phyloP scores from a whole-genome alignment of 1,284 basidiomycete genomes.

The Pseudozyma thailandica region DNA sequence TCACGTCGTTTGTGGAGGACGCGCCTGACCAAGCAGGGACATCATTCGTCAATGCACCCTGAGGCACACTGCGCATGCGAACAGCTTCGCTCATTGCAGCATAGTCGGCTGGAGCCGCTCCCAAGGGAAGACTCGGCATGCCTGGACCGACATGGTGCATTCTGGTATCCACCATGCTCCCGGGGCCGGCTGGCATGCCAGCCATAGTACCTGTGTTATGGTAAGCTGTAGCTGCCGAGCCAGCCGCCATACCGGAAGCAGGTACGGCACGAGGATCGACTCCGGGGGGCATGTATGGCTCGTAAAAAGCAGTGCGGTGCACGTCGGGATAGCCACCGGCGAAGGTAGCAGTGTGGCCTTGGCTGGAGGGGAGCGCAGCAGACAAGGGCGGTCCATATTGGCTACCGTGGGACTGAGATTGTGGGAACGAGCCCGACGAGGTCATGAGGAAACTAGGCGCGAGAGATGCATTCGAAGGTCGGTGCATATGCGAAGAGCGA shows the following conservation, averaged over 20 bases:
- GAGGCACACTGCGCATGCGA: constrained; percentile 14
- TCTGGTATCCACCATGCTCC: constrained; percentile 1
- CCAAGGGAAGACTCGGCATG: constrained; percentile 21
- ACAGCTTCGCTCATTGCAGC: constrained; percentile 21
- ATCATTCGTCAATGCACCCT: neutral
- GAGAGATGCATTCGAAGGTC: constrained; percentile 30
- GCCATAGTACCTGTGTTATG: constrained; percentile 4
- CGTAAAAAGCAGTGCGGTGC: constrained; percentile 29
- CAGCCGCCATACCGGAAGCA: constrained; percentile 4
- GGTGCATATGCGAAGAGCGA: constrained; percentile 18
- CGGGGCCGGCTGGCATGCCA: constrained; percentile 2
- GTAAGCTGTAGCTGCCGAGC: constrained; percentile 27
- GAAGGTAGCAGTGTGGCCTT: constrained; percentile 8
- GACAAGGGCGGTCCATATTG: constrained; percentile 10
- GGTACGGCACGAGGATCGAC: constrained; percentile 13
- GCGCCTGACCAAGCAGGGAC: constrained; percentile 14
- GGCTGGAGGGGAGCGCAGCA: neutral
- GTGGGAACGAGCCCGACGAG: constrained; percentile 22
- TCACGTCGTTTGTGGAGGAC: constrained; percentile 7
- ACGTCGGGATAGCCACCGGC: constrained; percentile 30
- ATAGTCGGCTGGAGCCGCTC: constrained; percentile 26
- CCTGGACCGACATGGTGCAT: constrained; percentile 4
- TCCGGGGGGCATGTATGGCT: constrained; percentile 23
- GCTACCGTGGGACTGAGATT: constrained; percentile 31
- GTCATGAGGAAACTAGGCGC: constrained; percentile 34